A percentile compares a stretch with the other conserved stretches of the same genome.
phyloP scores from a whole-genome alignment of 1,284 basidiomycete genomes.

The Tilletia indica region DNA sequence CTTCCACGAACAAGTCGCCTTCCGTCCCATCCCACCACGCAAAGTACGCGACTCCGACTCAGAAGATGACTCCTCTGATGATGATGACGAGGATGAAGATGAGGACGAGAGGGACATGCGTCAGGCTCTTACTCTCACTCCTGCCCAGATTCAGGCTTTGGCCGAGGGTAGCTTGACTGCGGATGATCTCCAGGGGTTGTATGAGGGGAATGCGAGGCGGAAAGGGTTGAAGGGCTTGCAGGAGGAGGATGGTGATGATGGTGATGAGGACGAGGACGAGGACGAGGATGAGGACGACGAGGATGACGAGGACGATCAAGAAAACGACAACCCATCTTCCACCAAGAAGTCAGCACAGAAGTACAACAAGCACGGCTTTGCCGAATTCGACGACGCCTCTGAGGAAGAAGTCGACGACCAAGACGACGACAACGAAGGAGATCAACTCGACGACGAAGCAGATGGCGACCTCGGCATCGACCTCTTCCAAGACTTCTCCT shows the following conservation, averaged over 20 bases:
- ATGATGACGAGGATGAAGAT: conserved; percentile 8
- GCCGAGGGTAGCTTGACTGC: not conserved
- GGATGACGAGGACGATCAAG: conserved; percentile 34
- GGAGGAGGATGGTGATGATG: not conserved
- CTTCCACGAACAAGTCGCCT: conserved; percentile 14
- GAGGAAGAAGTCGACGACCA: conserved; percentile 28
- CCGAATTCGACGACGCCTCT: not conserved
- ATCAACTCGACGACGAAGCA: not conserved
- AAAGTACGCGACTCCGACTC: not conserved
- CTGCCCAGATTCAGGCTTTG: not conserved
- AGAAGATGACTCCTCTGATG: not conserved
- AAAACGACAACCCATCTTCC: conserved; percentile 22
- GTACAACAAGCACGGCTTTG: conserved; percentile 1
- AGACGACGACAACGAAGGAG: conserved; percentile 26
- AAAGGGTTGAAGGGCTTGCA: not conserved
- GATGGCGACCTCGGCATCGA: conserved; percentile 35
- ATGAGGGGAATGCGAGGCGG: not conserved
- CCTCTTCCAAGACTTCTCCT: conserved; percentile 36
- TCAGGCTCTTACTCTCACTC: not conserved
- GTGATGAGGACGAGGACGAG: conserved; percentile 29
- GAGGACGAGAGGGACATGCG: not conserved
- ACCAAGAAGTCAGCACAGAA: not conserved
- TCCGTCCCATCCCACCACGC: conserved; percentile 5
- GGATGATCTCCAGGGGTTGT: not conserved
- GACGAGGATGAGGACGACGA: conserved; percentile 37